Evolutionary conservation across 352 stramenopile species (phyloP), one percentile per base, ranked within the genome.

Genomic region (Globisporangium sylvaticum): DNA sequence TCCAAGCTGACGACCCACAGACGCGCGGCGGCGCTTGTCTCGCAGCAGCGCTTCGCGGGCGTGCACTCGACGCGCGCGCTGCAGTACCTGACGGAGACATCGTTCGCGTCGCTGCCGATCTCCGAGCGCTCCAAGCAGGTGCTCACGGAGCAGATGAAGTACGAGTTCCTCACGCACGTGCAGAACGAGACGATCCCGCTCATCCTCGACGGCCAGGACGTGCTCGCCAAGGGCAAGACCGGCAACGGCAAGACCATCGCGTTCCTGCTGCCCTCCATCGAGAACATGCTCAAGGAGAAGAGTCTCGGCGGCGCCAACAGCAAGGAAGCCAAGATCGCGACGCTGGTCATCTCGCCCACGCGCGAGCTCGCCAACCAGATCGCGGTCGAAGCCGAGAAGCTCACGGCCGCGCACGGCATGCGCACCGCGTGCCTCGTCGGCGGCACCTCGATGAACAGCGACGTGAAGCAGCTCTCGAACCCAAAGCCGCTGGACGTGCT

Each of bases 281-380:
- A 97, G 74, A 82, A 81, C 64, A 80, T 97, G 65, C 61, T 58
- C 29, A 66, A 58, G 34, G 61, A 57, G 61, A 52, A 37, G 24
- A 32, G 14, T 15, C n/a, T 12, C 48, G 29, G 61, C 48, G 20
- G 18, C 10, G 46, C 20, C 5, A 53, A 25, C 46, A 34, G 31
- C 46, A 62, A 62, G 22, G 61, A 56, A 22, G 31, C 29, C 61
- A 66, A 66, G 61, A 66, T 66, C 61, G 34, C 61, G 58, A 64
- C 58, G 39, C 39, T 59, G 8, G 54, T 59, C 29, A 59, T 59
- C 61, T 98, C 92, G 10, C 97, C 96, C 9, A 99, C 96, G 62
- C 83, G 97, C 37, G 97, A 99, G 77, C 70, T 99, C 34, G 96
- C 96, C 12, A 78, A 98, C 48, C 97, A 99, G 78, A 99, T 99